Percentiles rank a stretch among this genome's conserved stretches.
Conservation (phyloP, 345 rosid genomes). For the Eucalyptus pumila region DNA sequence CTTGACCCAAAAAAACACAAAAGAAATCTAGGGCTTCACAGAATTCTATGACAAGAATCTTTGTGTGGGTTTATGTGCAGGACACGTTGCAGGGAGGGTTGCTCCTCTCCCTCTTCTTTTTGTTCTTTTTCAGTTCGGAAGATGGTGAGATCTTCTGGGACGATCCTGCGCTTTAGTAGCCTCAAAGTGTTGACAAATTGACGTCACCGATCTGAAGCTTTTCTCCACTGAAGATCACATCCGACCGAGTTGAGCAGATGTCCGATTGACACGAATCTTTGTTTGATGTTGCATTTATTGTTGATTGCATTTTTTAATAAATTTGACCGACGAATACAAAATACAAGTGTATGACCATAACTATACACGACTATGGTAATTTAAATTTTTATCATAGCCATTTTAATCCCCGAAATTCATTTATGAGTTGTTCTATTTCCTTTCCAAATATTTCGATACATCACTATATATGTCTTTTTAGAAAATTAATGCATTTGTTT, state of each 20-base stretch:
- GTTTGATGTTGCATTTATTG: background rate
- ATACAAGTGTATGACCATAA: background rate
- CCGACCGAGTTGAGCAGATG: background rate
- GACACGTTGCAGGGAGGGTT: background rate
- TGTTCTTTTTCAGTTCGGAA: background rate
- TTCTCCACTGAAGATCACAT: background rate
- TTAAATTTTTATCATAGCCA: background rate
- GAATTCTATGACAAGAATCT: background rate
- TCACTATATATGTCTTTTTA: too few relatives aligned
- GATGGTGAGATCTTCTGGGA: background rate
- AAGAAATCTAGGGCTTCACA: background rate
- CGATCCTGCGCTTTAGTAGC: background rate
- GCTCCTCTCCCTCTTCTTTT: background rate
- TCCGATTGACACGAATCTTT: background rate
- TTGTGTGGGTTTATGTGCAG: background rate
- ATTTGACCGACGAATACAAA: background rate
- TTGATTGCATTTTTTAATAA: background rate
- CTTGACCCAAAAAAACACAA: background rate
- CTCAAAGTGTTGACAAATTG: background rate
- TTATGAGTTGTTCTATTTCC: background rate
- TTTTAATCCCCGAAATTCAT: background rate
- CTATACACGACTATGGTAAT: background rate
- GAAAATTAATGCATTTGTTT: background rate
- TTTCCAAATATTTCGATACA: background rate
- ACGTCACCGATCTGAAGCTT: background rate